These are phyloP conservation scores for Skeletonema potamos DNA, from an alignment of 108 stramenopile species.

Conservation along the genomic window DNA sequence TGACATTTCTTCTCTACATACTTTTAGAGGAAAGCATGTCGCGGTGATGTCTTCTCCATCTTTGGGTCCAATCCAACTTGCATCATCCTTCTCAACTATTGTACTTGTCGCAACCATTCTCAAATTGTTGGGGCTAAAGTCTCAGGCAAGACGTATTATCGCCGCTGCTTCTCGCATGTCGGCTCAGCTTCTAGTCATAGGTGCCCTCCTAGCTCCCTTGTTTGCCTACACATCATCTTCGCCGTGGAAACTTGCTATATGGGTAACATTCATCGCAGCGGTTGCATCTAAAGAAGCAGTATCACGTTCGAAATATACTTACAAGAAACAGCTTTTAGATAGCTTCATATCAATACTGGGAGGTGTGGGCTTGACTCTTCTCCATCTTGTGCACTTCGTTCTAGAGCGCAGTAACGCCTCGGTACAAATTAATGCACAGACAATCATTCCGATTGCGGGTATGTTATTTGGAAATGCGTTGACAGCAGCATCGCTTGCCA, in stretches of 20 bases:
- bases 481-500: conserved; percentile 22
- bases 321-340: conserved; percentile 12
- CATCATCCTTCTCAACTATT: conserved; percentile 26
- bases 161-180: conserved; percentile 18
- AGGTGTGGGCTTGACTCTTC: conserved; percentile 22
- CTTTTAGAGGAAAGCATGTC: not conserved
- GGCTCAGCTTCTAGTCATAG: conserved; percentile 11
- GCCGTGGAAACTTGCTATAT: conserved; percentile 6
- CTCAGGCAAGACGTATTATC: conserved; percentile 11
- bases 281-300: conserved; percentile 22
- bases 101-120: conserved; percentile 13
- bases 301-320: conserved; percentile 20
- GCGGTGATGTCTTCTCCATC: not conserved
- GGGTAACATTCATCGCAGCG: conserved; percentile 12
- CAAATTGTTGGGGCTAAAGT: conserved; percentile 5
- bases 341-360: conserved; percentile 20
- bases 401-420: conserved; percentile 7
- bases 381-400: conserved; percentile 17
- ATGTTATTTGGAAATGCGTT: conserved; percentile 51
- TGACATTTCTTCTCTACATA: not conserved
- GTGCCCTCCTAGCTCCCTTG: conserved; percentile 11
- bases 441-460: conserved; percentile 52
- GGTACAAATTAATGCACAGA: conserved; percentile 21
- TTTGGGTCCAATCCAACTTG: conserved; percentile 16
- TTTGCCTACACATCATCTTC: conserved; percentile 17